A percentile compares a stretch with the other conserved stretches of the same genome.
Evolutionary conservation across 139 green algal genomes (phyloP).

Genomic region (Closterium sp.): DNA sequence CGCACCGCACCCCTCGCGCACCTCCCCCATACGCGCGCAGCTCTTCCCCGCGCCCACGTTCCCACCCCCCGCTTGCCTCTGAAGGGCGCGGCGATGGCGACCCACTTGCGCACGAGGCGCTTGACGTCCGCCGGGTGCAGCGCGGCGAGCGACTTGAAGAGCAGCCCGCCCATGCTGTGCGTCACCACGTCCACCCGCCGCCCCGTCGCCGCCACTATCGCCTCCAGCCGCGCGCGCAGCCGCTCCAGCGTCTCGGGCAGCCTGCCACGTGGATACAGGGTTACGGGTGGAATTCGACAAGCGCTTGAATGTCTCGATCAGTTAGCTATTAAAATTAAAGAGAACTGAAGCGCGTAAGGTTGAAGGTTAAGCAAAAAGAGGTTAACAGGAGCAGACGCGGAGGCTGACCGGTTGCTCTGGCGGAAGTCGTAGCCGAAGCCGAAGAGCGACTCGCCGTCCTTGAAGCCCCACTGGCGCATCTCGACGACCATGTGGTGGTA

Average conservation of each 20-base stretch:
- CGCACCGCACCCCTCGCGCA: too few relatives aligned
- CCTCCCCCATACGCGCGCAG: too few relatives aligned
- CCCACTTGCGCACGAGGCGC: slow-evolving; percentile 53
- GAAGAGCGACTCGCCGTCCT: slow-evolving; percentile 55
- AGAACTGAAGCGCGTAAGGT: too few relatives aligned
- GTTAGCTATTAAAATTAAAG: too few relatives aligned
- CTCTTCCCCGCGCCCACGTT: not conserved
- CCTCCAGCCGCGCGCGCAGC: slow-evolving; percentile 42
- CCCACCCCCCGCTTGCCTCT: too few relatives aligned
- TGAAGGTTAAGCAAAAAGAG: not conserved
- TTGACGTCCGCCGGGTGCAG: slow-evolving; percentile 24
- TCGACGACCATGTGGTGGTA: slow-evolving; percentile 55
- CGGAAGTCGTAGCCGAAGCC: slow-evolving; percentile 63
- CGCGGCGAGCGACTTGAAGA: slow-evolving; percentile 56
- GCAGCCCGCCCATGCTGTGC: slow-evolving; percentile 61
- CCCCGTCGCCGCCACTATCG: slow-evolving; percentile 22
- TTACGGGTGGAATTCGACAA: too few relatives aligned
- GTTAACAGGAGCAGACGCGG: not conserved
- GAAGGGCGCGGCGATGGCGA: slow-evolving; percentile 57
- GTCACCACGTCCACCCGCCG: slow-evolving; percentile 55
- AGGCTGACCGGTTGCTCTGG: slow-evolving; percentile 50
- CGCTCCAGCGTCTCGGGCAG: slow-evolving; percentile 31
- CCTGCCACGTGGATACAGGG: slow-evolving; percentile 5
- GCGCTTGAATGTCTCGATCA: too few relatives aligned
- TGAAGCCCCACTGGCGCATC: slow-evolving; percentile 52